Conservation (phyloP, 768 basidiomycete species). For the Pleurotus tuber-regium region DNA sequence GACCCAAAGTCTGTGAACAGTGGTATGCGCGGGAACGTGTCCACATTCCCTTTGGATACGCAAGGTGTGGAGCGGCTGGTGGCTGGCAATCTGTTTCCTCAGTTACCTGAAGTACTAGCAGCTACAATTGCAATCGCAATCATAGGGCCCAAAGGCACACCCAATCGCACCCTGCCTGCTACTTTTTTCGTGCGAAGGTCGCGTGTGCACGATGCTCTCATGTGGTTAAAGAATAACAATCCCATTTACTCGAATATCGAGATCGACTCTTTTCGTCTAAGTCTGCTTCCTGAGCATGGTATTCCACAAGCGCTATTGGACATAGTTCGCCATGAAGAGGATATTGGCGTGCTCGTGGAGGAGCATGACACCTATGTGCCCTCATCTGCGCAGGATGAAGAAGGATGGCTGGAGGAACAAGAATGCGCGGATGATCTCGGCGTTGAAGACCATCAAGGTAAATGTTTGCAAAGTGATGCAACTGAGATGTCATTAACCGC, state of each 20-base stretch:
- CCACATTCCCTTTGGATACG: conserved; percentile 23
- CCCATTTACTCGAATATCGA: conserved; percentile 20
- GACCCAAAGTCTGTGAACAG: conserved; percentile 12
- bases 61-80: conserved; percentile 21
- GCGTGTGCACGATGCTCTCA: conserved; percentile 21
- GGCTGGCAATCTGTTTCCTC: conserved; percentile 24
- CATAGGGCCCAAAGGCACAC: conserved; percentile 21
- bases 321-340: conserved; percentile 15
- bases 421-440: too few species aligned
- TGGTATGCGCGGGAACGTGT: conserved; percentile 32
- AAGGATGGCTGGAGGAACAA: too few species aligned
- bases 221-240: conserved; percentile 32
- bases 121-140: conserved; percentile 28
- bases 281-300: conserved; percentile 25
- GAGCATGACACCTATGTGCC: conserved; percentile 32
- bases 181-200: conserved; percentile 23
- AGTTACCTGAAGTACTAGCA: conserved; percentile 19
- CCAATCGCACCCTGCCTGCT: conserved; percentile 16
- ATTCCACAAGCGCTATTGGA: conserved; percentile 28
- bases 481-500: too few species aligned
- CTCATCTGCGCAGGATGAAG: too few species aligned
- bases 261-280: conserved; percentile 18
- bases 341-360: conserved; percentile 15
- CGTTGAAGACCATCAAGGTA: too few species aligned
- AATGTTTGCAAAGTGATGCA: too few species aligned